Conservation (phyloP, 345 rosid genomes). For the Odontarrhena argentea region DNA sequence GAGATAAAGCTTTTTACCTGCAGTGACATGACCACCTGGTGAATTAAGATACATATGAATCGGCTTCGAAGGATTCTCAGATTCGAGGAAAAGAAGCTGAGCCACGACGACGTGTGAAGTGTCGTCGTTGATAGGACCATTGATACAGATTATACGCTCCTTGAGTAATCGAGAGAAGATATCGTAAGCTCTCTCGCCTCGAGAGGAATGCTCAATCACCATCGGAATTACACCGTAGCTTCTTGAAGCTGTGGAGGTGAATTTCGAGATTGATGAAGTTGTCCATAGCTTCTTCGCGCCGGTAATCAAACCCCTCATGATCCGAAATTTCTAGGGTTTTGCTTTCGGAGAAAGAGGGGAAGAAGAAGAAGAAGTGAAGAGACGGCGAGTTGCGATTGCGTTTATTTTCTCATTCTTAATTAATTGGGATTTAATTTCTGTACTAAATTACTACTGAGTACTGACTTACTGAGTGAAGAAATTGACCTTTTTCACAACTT, state of each 20-base stretch:
- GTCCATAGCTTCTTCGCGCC: slow-evolving; percentile 28
- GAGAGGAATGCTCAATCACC: slow-evolving; percentile 93
- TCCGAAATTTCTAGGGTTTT: slow-evolving; percentile 26
- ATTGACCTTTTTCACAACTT: no score
- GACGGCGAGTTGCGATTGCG: neutral
- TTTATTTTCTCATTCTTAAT: neutral
- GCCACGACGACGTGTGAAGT: slow-evolving; percentile 87
- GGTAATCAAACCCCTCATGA: slow-evolving; percentile 40
- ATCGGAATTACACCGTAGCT: slow-evolving; percentile 78
- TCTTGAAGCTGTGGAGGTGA: slow-evolving; percentile 40
- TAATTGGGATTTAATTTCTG: neutral
- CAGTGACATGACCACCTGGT: slow-evolving; percentile 87
- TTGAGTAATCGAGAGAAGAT: slow-evolving; percentile 78
- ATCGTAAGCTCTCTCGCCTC: slow-evolving; percentile 87
- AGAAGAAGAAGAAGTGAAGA: slow-evolving; percentile 12
- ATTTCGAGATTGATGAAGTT: slow-evolving; percentile 43
- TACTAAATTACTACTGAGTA: neutral
- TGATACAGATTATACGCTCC: slow-evolving; percentile 78
- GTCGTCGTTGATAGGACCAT: slow-evolving; percentile 82
- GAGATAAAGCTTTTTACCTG: slow-evolving; percentile 45
- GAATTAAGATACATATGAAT: slow-evolving; percentile 95
- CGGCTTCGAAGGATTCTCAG: slow-evolving; percentile 84
- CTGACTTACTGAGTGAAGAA: neutral
- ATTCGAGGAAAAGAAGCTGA: slow-evolving; percentile 85
- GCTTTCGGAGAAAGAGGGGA: slow-evolving; percentile 68